Conservation (phyloP, 306 rosid genomes). For the Glycyrrhiza uralensis region DNA sequence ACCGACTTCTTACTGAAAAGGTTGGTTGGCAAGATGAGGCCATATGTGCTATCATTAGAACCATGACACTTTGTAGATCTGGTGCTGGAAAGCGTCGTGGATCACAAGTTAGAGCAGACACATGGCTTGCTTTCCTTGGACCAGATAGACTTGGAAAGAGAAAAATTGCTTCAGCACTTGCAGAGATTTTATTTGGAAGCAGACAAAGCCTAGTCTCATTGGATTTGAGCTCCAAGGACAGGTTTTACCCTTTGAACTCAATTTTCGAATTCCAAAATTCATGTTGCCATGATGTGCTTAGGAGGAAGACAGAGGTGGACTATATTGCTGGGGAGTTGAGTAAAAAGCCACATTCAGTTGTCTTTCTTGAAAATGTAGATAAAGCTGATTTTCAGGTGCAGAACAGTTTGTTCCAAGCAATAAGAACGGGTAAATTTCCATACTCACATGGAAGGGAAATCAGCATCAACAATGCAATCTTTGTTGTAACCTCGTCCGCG, state of each 20-base stretch:
- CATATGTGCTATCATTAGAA: slow-evolving; percentile 45
- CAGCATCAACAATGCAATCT: slow-evolving; percentile 55
- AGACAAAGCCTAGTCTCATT: slow-evolving; percentile 55
- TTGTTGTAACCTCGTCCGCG: slow-evolving; percentile 47
- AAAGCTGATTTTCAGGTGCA: slow-evolving; percentile 66
- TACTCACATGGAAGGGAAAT: slow-evolving; percentile 73
- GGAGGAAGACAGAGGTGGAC: slow-evolving; percentile 70
- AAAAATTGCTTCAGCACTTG: slow-evolving; percentile 67
- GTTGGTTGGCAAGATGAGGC: slow-evolving; percentile 91
- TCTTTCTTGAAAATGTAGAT: slow-evolving; percentile 71
- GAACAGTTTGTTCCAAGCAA: slow-evolving; percentile 65
- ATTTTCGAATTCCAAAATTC: slow-evolving; percentile 42
- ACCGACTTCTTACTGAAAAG: slow-evolving; percentile 45
- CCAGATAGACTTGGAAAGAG: slow-evolving; percentile 81
- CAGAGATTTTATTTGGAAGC: slow-evolving; percentile 58
- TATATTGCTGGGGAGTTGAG: slow-evolving; percentile 71
- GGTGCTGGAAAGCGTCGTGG: slow-evolving; percentile 42
- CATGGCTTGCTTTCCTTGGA: slow-evolving; percentile 82
- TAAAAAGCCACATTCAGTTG: slow-evolving; percentile 62
- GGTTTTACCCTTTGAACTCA: slow-evolving; percentile 30
- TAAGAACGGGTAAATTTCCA: slow-evolving; percentile 68
- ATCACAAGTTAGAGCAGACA: slow-evolving; percentile 56
- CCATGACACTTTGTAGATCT: slow-evolving; percentile 47
- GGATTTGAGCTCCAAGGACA: slow-evolving; percentile 53
- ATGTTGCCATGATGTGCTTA: slow-evolving; percentile 46